Conservation (phyloP, 441 rosid genomes). For the Hypseocharis bilobata region DNA sequence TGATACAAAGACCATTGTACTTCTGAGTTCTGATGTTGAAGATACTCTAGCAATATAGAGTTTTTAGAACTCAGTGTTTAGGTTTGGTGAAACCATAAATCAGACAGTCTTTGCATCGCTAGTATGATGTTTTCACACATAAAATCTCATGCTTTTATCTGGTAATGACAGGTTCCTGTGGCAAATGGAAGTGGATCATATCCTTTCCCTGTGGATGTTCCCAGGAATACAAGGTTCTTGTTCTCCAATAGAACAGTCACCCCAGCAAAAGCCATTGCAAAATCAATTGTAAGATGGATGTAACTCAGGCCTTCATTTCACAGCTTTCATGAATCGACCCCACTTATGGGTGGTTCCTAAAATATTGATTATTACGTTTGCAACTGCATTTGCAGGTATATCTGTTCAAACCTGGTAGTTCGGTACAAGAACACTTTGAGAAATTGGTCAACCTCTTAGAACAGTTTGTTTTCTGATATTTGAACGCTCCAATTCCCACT, state of each 20-base stretch:
- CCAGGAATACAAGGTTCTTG: slow-evolving; percentile 85
- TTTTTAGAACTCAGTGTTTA: no score
- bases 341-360: slow-evolving; percentile 20
- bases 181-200: slow-evolving; percentile 93
- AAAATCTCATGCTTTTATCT: slow-evolving; percentile 15
- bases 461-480: slow-evolving; percentile 66
- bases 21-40: no score
- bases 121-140: slow-evolving; percentile 1
- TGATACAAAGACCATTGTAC: no score
- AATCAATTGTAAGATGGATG: slow-evolving; percentile 67
- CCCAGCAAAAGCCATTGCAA: slow-evolving; percentile 87
- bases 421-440: slow-evolving; percentile 60
- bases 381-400: slow-evolving; percentile 58
- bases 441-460: slow-evolving; percentile 97
- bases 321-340: slow-evolving; percentile 23
- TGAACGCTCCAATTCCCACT: slow-evolving; percentile 20
- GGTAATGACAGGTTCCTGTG: slow-evolving; percentile 73
- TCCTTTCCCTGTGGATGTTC: slow-evolving; percentile 92
- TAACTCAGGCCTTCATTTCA: slow-evolving; percentile 10
- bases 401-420: slow-evolving; percentile 69
- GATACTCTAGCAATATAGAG: background rate
- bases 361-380: slow-evolving; percentile 19
- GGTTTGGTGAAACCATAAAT: no score
- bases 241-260: slow-evolving; percentile 72
- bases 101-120: background rate